Percentiles rank a stretch among this genome's conserved stretches.
Evolutionary conservation across 2,329 filamentous ascomycete genomes (phyloP).

Genomic region (Coniosporium tulheliwenetii): DNA sequence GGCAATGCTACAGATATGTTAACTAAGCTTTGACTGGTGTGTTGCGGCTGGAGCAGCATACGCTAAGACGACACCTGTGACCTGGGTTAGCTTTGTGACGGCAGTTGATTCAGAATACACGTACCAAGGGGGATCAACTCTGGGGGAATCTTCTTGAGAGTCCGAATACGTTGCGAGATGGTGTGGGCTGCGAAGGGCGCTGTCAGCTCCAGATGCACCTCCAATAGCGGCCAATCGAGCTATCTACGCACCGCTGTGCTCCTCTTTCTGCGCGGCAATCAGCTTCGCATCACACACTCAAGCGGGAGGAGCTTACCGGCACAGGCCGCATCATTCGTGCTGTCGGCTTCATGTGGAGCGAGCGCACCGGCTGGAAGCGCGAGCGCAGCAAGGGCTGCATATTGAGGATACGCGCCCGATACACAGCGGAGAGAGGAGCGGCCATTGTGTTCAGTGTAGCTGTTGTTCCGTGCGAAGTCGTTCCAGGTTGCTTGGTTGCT

Average conservation of each 20-base stretch:
- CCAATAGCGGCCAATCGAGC: background rate
- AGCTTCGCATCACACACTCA: background rate
- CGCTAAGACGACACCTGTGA: conserved; percentile 65
- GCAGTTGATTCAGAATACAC: conserved; percentile 15
- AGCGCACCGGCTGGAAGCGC: conserved; percentile 8
- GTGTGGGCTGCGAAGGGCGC: conserved; percentile 68
- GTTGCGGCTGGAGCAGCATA: conserved; percentile 32
- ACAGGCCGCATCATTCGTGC: conserved; percentile 38
- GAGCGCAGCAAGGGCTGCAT: conserved; percentile 40
- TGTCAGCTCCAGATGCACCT: background rate
- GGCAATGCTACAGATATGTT: conserved; percentile 35
- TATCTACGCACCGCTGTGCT: conserved; percentile 40
- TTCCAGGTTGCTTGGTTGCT: background rate
- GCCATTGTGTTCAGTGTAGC: background rate
- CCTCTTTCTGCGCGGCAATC: conserved; percentile 39
- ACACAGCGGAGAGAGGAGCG: conserved; percentile 34
- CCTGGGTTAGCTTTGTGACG: conserved; percentile 9
- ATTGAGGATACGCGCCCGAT: conserved; percentile 47
- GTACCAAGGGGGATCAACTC: conserved; percentile 91
- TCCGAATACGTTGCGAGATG: conserved; percentile 85
- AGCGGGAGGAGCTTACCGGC: conserved; percentile 43
- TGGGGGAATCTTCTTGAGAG: conserved; percentile 75
- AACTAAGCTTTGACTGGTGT: background rate
- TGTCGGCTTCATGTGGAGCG: conserved; percentile 43
- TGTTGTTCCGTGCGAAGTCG: background rate